These are phyloP conservation scores for Elongisporangium anandrum DNA, from an alignment of 352 stramenopile species.

Conservation along the genomic window DNA sequence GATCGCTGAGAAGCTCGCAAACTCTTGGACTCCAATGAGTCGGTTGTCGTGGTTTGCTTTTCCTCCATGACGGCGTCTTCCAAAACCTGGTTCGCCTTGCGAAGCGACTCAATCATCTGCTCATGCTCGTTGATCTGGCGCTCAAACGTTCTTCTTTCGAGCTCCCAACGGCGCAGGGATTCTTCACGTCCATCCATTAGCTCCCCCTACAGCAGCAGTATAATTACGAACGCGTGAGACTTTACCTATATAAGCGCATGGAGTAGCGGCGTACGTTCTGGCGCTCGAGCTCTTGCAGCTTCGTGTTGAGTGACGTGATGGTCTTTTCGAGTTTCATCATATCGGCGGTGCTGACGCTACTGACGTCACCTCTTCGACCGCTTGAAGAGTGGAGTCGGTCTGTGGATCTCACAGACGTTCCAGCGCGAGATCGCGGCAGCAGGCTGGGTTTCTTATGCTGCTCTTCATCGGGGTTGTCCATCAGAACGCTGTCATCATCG, in stretches of 20 bases:
- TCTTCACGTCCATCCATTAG: constrained; percentile 56
- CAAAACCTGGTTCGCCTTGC: constrained; percentile 47
- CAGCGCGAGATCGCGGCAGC: constrained; percentile 10
- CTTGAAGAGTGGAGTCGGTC: not conserved
- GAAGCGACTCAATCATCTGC: constrained; percentile 49
- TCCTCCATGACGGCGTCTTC: constrained; percentile 55
- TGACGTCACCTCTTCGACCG: not conserved
- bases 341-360: constrained; percentile 10
- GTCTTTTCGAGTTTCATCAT: constrained; percentile 56
- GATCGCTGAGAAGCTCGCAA: constrained; percentile 6
- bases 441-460: constrained; percentile 1
- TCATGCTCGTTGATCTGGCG: constrained; percentile 57
- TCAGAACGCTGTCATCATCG: constrained; percentile 67
- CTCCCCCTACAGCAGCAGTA: constrained; percentile 33
- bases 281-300: constrained; percentile 65
- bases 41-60: constrained; percentile 8
- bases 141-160: constrained; percentile 71
- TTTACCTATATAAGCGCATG: not conserved
- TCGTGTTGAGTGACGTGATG: constrained; percentile 41
- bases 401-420: not conserved
- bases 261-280: constrained; percentile 54
- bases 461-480: constrained; percentile 45
- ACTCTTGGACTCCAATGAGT: constrained; percentile 12
- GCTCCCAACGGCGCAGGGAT: constrained; percentile 51
- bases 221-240: constrained; percentile 2